Base-by-base conservation (phyloP, 2,329 filamentous ascomycete genomes). In the Aspergillus aculeatinus region DNA sequence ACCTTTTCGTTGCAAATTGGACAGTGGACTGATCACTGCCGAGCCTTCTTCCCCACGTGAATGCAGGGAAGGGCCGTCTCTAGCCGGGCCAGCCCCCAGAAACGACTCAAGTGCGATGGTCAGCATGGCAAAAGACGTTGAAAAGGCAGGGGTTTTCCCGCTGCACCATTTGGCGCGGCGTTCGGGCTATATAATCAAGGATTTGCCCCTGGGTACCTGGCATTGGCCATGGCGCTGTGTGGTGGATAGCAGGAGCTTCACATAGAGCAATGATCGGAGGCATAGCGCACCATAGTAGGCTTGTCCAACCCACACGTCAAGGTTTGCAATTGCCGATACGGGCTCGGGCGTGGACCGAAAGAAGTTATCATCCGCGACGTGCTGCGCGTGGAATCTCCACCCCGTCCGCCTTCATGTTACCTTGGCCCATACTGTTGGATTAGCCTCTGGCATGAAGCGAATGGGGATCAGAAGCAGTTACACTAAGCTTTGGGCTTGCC, bases 51-150 rank as follows among this genome's bases (percentile, higher is more conserved):
- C 19, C 1, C 31, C 44, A 21, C 53, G 53, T 23, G 39, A 25
- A 21, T 55, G 53, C n/a, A 55, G 53, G 42, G 53, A 19, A 19
- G 2, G 39, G 12, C 27, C 48, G 19, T 29, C 42, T 42, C 42
- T n/a, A 16, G 47, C n/a, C 42, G 23, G 6, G n/a, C 42, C 42
- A 27, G 52, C 52, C 16, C n/a, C 52, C 39, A 48, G 42, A 12
- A 55, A 35, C n/a, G 53, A 55, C 27, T 55, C 25, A 47, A 55
- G 47, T 47, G 53, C 53, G 25, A 55, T n/a, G 53, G 53, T 48
- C 42, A 55, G 25, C 53, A 55, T 55, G 42, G 23, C 35, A 47
- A 4, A 10, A 27, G 48, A 27, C 16, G 48, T n/a, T 27, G 53
- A 47, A 48, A n/a, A 9, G n/a, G 35, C 21, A 23, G 19, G 29